Conservation (phyloP, 208 protist species). For the Endotrypanum monterogeii region DNA sequence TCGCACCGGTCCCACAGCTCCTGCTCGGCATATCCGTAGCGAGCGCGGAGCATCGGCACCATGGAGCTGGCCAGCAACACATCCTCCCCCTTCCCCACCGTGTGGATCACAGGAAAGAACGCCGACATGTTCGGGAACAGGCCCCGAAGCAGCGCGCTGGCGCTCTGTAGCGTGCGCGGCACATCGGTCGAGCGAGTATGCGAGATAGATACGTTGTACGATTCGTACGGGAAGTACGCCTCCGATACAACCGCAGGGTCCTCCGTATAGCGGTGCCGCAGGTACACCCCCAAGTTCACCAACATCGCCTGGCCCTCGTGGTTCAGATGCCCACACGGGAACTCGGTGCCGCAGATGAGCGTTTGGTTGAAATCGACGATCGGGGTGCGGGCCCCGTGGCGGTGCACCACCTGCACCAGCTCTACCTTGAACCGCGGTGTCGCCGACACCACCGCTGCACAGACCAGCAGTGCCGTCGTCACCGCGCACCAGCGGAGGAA, state of each 20-base stretch:
- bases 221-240: constrained; percentile 31
- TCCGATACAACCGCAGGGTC: constrained; percentile 24
- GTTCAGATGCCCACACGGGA: constrained; percentile 60
- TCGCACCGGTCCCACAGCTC: constrained; percentile 22
- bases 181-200: constrained; percentile 64
- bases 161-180: constrained; percentile 62
- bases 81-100: constrained; percentile 24
- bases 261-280: constrained; percentile 44
- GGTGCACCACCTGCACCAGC: constrained; percentile 58
- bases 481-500: constrained; percentile 38
- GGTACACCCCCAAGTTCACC: constrained; percentile 39
- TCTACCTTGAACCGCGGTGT: constrained; percentile 33
- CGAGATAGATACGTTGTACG: constrained; percentile 52
- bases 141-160: constrained; percentile 39
- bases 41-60: constrained; percentile 27
- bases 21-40: constrained; percentile 27
- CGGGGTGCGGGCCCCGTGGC: constrained; percentile 52
- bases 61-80: constrained; percentile 31
- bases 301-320: constrained; percentile 44
- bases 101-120: constrained; percentile 60
- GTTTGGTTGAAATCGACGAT: constrained; percentile 39
- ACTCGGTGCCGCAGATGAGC: constrained; percentile 41
- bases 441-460: constrained; percentile 11
- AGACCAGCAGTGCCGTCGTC: constrained; percentile 24
- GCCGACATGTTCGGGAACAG: constrained; percentile 32